These are phyloP conservation scores for Trichocomaceae sp. DNA, from an alignment of 2,329 filamentous ascomycete species.

Conservation along the genomic window DNA sequence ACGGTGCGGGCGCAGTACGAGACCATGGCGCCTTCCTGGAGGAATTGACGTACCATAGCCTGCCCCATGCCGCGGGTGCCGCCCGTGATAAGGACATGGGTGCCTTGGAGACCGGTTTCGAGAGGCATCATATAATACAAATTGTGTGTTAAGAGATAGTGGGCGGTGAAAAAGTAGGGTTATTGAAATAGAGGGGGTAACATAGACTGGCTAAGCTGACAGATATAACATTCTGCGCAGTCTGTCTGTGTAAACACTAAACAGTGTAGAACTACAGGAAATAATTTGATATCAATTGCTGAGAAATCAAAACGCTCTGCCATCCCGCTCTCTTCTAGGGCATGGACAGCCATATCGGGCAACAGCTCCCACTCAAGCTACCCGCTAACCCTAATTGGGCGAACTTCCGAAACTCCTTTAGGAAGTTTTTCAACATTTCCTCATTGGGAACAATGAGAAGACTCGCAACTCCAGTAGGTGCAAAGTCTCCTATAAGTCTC, in stretches of 20 bases:
- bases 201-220: too few relatives aligned
- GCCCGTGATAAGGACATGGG: constrained; percentile 5
- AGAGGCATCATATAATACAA: not conserved
- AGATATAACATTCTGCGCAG: too few relatives aligned
- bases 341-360: not conserved
- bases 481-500: not conserved
- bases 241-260: too few relatives aligned
- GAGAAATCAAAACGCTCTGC: not conserved
- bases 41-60: constrained; percentile 19
- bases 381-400: not conserved
- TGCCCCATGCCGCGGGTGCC: constrained; percentile 23
- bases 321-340: not conserved
- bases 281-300: not conserved
- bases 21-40: constrained; percentile 19
- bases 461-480: not conserved
- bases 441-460: not conserved
- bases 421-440: not conserved
- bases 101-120: not conserved
- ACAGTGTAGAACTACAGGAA: not conserved
- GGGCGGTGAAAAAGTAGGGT: not conserved
- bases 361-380: not conserved
- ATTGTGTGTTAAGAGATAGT: not conserved
- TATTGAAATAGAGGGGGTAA: not conserved
- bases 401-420: not conserved
- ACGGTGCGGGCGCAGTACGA: constrained; percentile 20